phyloP scores from a whole-genome alignment of 108 stramenopile genomes.

The Nannochloropsis oceanica region DNA sequence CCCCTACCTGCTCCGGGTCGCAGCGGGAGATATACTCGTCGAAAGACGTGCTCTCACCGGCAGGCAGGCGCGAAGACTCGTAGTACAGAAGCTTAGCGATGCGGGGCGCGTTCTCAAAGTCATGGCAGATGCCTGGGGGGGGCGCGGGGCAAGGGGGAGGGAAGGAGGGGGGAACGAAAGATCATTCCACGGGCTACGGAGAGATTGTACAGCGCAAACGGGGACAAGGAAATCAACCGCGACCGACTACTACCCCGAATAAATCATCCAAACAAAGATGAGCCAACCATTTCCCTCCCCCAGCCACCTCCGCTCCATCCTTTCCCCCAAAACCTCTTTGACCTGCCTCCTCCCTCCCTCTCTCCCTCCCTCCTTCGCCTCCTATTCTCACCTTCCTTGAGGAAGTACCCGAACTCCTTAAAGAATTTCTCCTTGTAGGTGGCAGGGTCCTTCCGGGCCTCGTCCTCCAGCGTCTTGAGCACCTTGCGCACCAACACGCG shows the following conservation, averaged over 20 bases:
- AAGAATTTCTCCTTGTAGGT: conserved; percentile 79
- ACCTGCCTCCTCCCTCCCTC: too few relatives aligned
- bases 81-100: conserved; percentile 85
- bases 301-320: not conserved
- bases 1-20: not conserved
- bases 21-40: conserved; percentile 85
- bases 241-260: too few relatives aligned
- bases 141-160: not conserved
- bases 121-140: conserved; percentile 22
- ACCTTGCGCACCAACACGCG: conserved; percentile 77
- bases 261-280: too few relatives aligned
- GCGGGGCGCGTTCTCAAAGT: conserved; percentile 48
- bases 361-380: not conserved
- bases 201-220: too few relatives aligned
- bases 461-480: conserved; percentile 22
- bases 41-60: conserved; percentile 60
- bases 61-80: conserved; percentile 64
- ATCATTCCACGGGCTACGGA: not conserved
- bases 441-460: conserved; percentile 58
- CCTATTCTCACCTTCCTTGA: conserved; percentile 76
- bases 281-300: not conserved
- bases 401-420: conserved; percentile 73
- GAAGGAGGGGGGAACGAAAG: not conserved
- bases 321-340: too few relatives aligned
- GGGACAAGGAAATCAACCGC: too few relatives aligned